phyloP scores from a whole-genome alignment of 1,284 basidiomycete genomes.

The Cryptococcus neoformans region DNA sequence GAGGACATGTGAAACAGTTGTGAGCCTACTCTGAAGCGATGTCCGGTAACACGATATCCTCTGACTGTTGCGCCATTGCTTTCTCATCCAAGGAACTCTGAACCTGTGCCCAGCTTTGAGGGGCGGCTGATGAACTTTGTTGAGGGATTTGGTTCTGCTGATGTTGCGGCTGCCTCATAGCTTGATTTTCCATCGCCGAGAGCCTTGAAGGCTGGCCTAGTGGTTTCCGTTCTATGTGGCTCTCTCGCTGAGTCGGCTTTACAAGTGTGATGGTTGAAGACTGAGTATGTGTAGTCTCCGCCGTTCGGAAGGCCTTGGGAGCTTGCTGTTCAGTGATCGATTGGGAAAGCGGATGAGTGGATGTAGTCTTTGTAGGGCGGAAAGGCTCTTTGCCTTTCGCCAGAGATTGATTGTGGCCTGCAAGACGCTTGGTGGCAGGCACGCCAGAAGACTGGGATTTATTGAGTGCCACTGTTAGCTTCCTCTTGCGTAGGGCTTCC shows the following conservation, averaged over 20 bases:
- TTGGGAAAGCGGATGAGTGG: neutral
- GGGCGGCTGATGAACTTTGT: constrained; percentile 48
- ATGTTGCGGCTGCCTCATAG: constrained; percentile 43
- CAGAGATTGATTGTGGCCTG: constrained; percentile 6
- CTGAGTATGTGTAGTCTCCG: constrained; percentile 9
- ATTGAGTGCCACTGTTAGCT: constrained; percentile 27
- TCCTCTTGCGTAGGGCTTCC: constrained; percentile 48
- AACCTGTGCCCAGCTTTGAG: constrained; percentile 43
- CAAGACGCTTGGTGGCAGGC: constrained; percentile 15
- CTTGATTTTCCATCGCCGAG: constrained; percentile 13
- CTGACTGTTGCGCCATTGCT: constrained; percentile 53
- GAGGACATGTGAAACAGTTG: neutral
- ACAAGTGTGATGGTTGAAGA: constrained; percentile 27
- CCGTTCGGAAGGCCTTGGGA: constrained; percentile 14
- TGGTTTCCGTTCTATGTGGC: constrained; percentile 11
- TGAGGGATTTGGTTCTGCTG: constrained; percentile 52
- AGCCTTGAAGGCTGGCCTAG: constrained; percentile 42
- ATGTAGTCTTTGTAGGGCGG: constrained; percentile 13
- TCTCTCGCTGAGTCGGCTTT: constrained; percentile 1
- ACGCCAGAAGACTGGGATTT: constrained; percentile 15
- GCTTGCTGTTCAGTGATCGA: constrained; percentile 9
- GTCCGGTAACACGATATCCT: constrained; percentile 79
- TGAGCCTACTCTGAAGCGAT: constrained; percentile 71
- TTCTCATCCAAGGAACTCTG: constrained; percentile 53
- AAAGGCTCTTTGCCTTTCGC: constrained; percentile 26